Conservation (phyloP, 2,329 filamentous ascomycete genomes). For the Colletotrichum camelliae region DNA sequence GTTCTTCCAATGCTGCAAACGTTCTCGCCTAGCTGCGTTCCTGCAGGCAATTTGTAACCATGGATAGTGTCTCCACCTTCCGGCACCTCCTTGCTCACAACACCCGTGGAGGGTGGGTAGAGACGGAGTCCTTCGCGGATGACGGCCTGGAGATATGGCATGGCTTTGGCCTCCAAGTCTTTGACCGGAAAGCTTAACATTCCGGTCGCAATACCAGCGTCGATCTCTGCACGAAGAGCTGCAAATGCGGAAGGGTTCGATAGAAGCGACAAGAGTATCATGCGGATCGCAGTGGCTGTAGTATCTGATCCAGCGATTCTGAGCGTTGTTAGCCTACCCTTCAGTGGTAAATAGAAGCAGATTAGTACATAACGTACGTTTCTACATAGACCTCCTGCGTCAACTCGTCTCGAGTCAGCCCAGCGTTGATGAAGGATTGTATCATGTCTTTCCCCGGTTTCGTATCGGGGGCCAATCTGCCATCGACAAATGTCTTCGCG, state of each 20-base stretch:
- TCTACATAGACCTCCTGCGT: conserved; percentile 30
- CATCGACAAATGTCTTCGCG: conserved; percentile 31
- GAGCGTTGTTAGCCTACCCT: not conserved
- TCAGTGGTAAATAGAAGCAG: not conserved
- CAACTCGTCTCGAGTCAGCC: conserved; percentile 28
- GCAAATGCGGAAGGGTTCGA: conserved; percentile 51
- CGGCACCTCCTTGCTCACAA: conserved; percentile 56
- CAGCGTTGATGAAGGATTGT: conserved; percentile 33
- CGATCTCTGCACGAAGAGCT: conserved; percentile 55
- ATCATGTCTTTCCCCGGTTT: conserved; percentile 35
- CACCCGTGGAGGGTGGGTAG: conserved; percentile 52
- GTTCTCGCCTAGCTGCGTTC: conserved; percentile 45
- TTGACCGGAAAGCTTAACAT: conserved; percentile 27
- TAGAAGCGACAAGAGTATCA: conserved; percentile 55
- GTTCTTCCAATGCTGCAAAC: conserved; percentile 44
- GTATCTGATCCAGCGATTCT: conserved; percentile 42
- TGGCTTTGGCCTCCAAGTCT: conserved; percentile 38
- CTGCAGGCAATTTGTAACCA: conserved; percentile 39
- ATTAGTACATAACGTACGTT: not conserved
- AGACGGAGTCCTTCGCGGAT: conserved; percentile 58
- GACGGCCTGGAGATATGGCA: conserved; percentile 54
- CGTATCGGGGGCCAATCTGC: conserved; percentile 29
- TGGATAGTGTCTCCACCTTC: conserved; percentile 38
- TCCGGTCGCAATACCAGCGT: conserved; percentile 28
- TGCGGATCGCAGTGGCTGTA: conserved; percentile 40